phyloP scores from a whole-genome alignment of 1,139 yeast species.

The Kodamaea sp. region DNA sequence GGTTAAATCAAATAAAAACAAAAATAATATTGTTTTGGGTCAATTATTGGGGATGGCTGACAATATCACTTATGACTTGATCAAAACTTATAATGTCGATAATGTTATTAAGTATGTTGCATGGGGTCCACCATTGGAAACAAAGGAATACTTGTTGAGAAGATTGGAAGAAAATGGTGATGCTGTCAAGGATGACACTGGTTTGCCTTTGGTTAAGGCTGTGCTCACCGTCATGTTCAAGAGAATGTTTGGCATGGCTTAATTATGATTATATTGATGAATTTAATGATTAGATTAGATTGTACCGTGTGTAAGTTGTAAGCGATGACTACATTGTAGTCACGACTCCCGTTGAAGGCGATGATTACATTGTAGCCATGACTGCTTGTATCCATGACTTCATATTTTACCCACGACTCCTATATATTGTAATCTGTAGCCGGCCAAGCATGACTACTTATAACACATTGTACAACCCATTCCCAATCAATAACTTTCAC shows the following conservation, averaged over 20 bases:
- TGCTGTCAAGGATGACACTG: constrained; percentile 86
- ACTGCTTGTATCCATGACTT: too few species aligned
- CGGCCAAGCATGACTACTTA: constrained; percentile 34
- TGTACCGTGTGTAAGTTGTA: too few species aligned
- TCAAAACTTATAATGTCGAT: constrained; percentile 58
- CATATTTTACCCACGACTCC: too few species aligned
- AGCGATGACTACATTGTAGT: too few species aligned
- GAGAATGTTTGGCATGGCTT: constrained; percentile 31
- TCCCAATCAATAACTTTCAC: constrained; percentile 54
- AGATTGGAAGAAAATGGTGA: constrained; percentile 96
- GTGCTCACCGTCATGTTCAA: constrained; percentile 43
- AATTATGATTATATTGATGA: too few species aligned
- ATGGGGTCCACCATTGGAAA: constrained; percentile 96
- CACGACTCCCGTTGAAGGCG: too few species aligned
- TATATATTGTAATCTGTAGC: neutral
- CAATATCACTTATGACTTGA: constrained; percentile 73
- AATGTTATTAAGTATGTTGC: constrained; percentile 92
- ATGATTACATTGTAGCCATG: too few species aligned
- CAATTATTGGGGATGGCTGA: constrained; percentile 97
- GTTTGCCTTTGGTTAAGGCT: constrained; percentile 68
- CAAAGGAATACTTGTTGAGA: constrained; percentile 85
- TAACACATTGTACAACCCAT: constrained; percentile 72
- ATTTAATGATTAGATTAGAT: too few species aligned
- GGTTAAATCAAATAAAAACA: constrained; percentile 31
- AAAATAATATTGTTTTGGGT: constrained; percentile 74